Evolutionary conservation across 139 green algal species (phyloP), one percentile per base, ranked within the genome.

Genomic region (Parachlorella kessleri): DNA sequence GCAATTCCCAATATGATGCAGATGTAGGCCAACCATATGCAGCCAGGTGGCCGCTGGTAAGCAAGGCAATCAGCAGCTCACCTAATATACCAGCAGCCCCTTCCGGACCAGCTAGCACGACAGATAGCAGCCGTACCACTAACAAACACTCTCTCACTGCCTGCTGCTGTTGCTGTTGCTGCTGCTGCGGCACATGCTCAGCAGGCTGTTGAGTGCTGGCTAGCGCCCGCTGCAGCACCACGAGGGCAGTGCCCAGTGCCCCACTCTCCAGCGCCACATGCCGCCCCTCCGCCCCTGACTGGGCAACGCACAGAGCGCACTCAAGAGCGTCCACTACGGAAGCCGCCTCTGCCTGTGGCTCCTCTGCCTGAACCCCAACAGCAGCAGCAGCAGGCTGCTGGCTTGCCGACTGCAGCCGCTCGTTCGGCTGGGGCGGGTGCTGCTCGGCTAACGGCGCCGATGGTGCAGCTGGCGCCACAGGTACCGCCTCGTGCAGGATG

Each of bases 271-370:
- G 67, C 6, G 77, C 38, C n/a, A 83, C 66, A 1, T 28, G 10
- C 14, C 40, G 55, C 4, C 79, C 86, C 33, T 81, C 72, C 26
- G 36, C 21, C 0, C 70, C 55, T 21, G 70, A 39, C 10, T 64
- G 59, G 0, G 66, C 76, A 26, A 84, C 77, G 0, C 73, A 76
- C 35, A 87, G 10, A 1, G 86, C 72, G 66, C 88, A 91, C 42
- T 95, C 91, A 36, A 95, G 53, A 0, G 87, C 87, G 67, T 94
- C 88, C 0, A 73, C 71, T 26, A 88, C 81, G 10, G 82, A n/a
- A n/a, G n/a, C n/a, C n/a, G n/a, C n/a, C n/a, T n/a, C n/a, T n/a
- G n/a, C n/a, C n/a, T n/a, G n/a, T n/a, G n/a, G n/a, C n/a, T n/a
- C n/a, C n/a, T n/a, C n/a, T n/a, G n/a, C n/a, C n/a, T n/a, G n/a